Evolutionary conservation across 495 filamentous ascomycete species (phyloP), one percentile per base, ranked within the genome.

Genomic region (Trichoderma erinaceum): DNA sequence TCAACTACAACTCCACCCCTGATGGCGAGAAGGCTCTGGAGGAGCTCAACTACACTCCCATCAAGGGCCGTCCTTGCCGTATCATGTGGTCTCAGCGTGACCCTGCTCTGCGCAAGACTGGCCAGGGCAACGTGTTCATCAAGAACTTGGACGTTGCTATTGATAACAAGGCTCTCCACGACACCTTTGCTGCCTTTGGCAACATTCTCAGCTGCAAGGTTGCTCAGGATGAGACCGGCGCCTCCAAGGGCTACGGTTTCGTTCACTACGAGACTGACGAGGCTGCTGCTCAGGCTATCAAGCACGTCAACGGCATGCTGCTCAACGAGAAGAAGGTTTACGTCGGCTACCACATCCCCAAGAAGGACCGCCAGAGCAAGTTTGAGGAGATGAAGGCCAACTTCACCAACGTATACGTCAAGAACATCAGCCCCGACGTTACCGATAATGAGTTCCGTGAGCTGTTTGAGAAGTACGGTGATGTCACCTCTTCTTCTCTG

Each of bases 61-160:
- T 99, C 85, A 98, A 98, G 87, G 92, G 92, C 74, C 92, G 92
- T 78, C 94, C 95, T 43, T 98, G 96, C 89, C 95, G 95, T 79
- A 99, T 99, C 86, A 99, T 99, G 95, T 99, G 95, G 95, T 98
- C 96, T 69, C 95, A 99, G 86, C 95, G 95, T 81, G 95, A 99
- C 81, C 95, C 95, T 71, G 95, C 94, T 77, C 86, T 98, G 75
- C 95, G 95, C 82, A 99, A 99, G 89, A 99, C 93, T 73, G 95
- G 95, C 71, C 93, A 97, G 81, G 95, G 95, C 77, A 99, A 99
- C 77, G 93, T 99, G 73, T 99, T 99, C 86, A 99, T 99, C 88
- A 99, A 99, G 88, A 99, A 99, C 83, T 83, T 99, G 70, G 95
- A 99, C 78, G 88, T 86, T 73, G 96, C 93, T 75, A 99, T 99